phyloP scores from a whole-genome alignment of 805 yeast genomes.

The Pichia exigua region DNA sequence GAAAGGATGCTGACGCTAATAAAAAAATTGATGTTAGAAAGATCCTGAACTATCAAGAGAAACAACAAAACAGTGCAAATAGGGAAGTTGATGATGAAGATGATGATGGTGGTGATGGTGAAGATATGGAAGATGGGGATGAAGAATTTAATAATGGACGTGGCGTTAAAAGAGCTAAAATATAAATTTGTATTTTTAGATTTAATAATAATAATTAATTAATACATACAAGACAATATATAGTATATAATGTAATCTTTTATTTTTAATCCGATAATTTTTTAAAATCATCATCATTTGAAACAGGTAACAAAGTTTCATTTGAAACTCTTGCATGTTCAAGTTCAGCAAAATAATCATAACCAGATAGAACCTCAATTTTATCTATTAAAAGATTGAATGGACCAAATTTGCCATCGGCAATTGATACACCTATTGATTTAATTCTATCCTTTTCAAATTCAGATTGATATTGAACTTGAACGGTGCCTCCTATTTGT shows the following conservation, averaged over 20 bases:
- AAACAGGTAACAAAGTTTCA: constrained; percentile 5
- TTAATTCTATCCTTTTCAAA: constrained; percentile 59
- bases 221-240: no score
- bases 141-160: neutral
- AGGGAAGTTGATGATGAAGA: neutral
- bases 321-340: constrained; percentile 28
- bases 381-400: constrained; percentile 62
- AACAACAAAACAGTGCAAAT: neutral
- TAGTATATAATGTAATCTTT: neutral
- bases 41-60: neutral
- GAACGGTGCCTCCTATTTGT: constrained; percentile 68
- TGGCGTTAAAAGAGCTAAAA: neutral
- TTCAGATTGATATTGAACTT: constrained; percentile 46
- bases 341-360: constrained; percentile 37
- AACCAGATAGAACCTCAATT: constrained; percentile 60
- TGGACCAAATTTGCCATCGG: constrained; percentile 74
- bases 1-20: neutral
- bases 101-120: neutral
- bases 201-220: neutral
- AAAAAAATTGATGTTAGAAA: neutral
- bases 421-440: constrained; percentile 69
- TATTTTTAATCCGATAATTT: neutral
- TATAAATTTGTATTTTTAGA: neutral
- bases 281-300: neutral
- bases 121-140: neutral